Evolutionary conservation across 129 eudicot genomes (phyloP), one percentile per base, ranked within the genome.

Genomic region (Helianthus tuberosus): DNA sequence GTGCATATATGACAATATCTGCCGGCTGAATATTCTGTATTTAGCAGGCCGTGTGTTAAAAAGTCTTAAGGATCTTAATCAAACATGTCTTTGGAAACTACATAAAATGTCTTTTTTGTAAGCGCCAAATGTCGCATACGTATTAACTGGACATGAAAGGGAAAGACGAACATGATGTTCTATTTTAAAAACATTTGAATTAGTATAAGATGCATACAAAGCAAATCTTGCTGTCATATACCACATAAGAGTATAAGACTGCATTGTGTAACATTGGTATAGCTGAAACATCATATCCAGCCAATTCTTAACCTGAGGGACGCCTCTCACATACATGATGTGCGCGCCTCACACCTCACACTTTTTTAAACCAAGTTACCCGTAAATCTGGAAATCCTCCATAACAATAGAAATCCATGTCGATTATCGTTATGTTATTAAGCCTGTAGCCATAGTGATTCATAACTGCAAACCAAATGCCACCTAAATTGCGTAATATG

Each of bases 1-100:
- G 44, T 58, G 5, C 51, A 68, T 77, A 59, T 43, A 62, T 68
- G 57, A 61, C 61, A 41, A 61, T 13, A 36, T 68, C 47, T 69
- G 84, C 84, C 80, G 84, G 76, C 84, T 49, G 9, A 67, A 66
- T 59, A 73, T 73, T 79, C 75, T 59, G 15, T 64, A 35, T 55
- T 48, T 74, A 27, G 79, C 79, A 73, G 69, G 74, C 79, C 41
- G 38, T 60, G 5, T 11, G 43, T 71, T 68, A 12, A 27, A 64
- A 64, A 64, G 66, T 76, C 80, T 62, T 27, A 70, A 52, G 52
- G 67, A 78, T 71, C 82, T 78, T 39, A 53, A 79, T 52, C 73
- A 43, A n/a, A 46, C 16, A 12, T 39, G 54, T 54, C 66, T 13
- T 72, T 64, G 69, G 63, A 79, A 64, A 32, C 51, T 17, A 58